These are phyloP conservation scores for Sporothrix mexicana DNA, from an alignment of 2,329 filamentous ascomycete genomes.

Conservation along the genomic window DNA sequence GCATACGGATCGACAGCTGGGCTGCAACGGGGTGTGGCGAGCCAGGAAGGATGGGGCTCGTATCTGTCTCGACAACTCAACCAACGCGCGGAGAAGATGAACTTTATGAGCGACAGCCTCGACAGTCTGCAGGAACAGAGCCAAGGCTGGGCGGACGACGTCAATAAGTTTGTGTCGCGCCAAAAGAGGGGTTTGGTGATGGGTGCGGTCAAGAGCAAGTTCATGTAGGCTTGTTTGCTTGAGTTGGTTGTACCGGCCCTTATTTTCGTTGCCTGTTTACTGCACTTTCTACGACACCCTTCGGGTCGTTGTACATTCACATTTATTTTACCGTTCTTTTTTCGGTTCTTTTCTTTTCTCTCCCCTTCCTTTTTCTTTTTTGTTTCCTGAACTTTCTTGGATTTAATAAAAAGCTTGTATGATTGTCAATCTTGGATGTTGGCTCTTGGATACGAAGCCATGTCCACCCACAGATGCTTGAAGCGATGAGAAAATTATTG, in stretches of 20 bases:
- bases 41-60: conserved; percentile 71
- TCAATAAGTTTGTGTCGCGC: conserved; percentile 81
- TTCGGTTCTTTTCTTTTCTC: too few species aligned
- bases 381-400: too few species aligned
- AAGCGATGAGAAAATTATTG: not conserved
- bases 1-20: conserved; percentile 39
- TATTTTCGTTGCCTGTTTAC: not conserved
- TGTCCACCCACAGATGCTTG: not conserved
- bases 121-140: conserved; percentile 81
- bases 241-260: not conserved
- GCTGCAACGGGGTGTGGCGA: conserved; percentile 33
- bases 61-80: conserved; percentile 88
- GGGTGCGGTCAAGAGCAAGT: conserved; percentile 69
- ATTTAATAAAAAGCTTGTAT: conserved; percentile 4
- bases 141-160: conserved; percentile 83
- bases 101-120: conserved; percentile 82
- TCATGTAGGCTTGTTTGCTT: conserved; percentile 40
- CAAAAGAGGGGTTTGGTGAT: conserved; percentile 87
- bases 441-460: not conserved
- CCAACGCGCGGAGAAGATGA: conserved; percentile 86
- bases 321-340: not conserved
- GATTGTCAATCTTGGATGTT: not conserved
- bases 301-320: not conserved
- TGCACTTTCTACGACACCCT: not conserved
- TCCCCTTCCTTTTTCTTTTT: too few species aligned